Evolutionary conservation across 495 filamentous ascomycete genomes (phyloP).

Genomic region (Lasiosphaeria ovina): DNA sequence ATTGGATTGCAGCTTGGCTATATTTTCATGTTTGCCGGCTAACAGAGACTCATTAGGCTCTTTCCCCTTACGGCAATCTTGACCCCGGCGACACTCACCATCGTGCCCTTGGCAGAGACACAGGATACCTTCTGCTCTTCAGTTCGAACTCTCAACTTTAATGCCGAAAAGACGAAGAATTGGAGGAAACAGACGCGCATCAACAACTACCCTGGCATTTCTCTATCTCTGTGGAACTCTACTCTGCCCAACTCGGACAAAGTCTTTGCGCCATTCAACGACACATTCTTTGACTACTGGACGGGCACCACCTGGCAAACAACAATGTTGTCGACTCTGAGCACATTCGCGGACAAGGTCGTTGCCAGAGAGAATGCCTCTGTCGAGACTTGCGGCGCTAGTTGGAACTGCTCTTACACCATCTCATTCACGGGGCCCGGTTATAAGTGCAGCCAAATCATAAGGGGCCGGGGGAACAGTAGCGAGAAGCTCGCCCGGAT

Average conservation of each 20-base stretch:
- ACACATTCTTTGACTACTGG: slow-evolving; percentile 34
- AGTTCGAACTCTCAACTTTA: slow-evolving; percentile 33
- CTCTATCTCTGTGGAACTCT: slow-evolving; percentile 25
- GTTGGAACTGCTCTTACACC: slow-evolving; percentile 35
- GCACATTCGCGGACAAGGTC: slow-evolving; percentile 14
- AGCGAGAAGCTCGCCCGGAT: slow-evolving; percentile 12
- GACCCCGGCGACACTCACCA: slow-evolving; percentile 28
- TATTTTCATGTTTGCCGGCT: not conserved
- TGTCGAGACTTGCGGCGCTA: slow-evolving; percentile 27
- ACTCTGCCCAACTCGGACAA: slow-evolving; percentile 17
- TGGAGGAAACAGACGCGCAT: slow-evolving; percentile 20
- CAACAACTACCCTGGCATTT: slow-evolving; percentile 19
- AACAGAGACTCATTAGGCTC: slow-evolving; percentile 18
- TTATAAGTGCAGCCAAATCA: slow-evolving; percentile 28
- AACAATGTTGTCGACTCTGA: slow-evolving; percentile 11
- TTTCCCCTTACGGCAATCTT: slow-evolving; percentile 31
- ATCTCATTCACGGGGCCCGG: slow-evolving; percentile 25
- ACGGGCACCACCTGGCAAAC: slow-evolving; percentile 17
- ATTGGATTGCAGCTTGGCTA: no score
- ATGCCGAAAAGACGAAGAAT: slow-evolving; percentile 24
- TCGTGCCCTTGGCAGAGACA: slow-evolving; percentile 18
- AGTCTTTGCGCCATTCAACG: slow-evolving; percentile 19
- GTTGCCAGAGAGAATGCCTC: slow-evolving; percentile 21
- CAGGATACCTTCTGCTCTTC: slow-evolving; percentile 12
- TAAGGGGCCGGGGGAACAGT: slow-evolving; percentile 19